Conservation (phyloP, 345 rosid species). For the Eucalyptus cladocalyx region DNA sequence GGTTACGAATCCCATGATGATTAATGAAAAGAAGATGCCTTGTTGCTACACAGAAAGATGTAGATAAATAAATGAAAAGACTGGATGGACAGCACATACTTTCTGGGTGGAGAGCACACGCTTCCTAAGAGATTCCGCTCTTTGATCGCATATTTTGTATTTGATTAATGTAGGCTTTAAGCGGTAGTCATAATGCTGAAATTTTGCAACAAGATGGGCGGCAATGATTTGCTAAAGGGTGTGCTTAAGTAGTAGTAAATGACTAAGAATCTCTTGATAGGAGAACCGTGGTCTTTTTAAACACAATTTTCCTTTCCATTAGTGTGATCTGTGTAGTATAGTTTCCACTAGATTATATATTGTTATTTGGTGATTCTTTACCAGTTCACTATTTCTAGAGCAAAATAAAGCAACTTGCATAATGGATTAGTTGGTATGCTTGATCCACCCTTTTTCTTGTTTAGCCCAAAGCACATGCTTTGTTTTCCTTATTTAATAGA, state of each 20-base stretch:
- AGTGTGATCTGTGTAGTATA: rapidly evolving
- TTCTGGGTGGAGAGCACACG: neutral
- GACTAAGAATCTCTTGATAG: rapidly evolving
- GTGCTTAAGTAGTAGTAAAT: rapidly evolving
- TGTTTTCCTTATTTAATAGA: rapidly evolving
- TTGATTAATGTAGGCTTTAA: neutral
- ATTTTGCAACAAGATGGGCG: no score
- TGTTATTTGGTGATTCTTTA: no score
- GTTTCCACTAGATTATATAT: no score
- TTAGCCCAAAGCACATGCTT: neutral
- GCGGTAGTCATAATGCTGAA: rapidly evolving
- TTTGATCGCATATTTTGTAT: neutral
- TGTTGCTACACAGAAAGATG: rapidly evolving
- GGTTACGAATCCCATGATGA: rapidly evolving
- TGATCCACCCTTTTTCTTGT: neutral
- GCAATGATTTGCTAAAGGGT: no score
- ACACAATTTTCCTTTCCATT: rapidly evolving
- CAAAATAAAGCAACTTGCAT: neutral
- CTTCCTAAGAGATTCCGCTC: rapidly evolving
- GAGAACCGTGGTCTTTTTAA: rapidly evolving
- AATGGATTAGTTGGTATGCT: neutral
- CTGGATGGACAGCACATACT: neutral
- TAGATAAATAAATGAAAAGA: neutral
- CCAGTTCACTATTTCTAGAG: neutral
- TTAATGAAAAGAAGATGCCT: neutral